Percentiles rank a stretch among this genome's conserved stretches.
Evolutionary conservation across 257 asterid genomes (phyloP).

Genomic region (Phtheirospermum japonicum): DNA sequence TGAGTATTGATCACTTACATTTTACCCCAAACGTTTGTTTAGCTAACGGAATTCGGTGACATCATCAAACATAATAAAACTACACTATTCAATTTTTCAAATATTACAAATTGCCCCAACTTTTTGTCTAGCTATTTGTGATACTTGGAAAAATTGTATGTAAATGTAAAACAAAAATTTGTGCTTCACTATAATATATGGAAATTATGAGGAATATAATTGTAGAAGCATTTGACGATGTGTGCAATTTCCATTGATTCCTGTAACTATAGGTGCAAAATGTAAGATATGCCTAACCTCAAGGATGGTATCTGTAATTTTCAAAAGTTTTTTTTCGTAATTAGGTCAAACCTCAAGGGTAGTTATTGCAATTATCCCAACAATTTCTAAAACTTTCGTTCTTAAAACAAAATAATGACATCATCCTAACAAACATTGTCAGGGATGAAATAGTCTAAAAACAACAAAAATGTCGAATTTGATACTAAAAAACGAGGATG

Average conservation of each 20-base stretch:
- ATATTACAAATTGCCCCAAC: too few relatives aligned
- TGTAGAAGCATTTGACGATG: too few relatives aligned
- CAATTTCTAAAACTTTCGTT: too few relatives aligned
- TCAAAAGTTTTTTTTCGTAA: too few relatives aligned
- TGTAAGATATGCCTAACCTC: not conserved
- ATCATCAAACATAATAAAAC: not conserved
- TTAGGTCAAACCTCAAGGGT: not conserved
- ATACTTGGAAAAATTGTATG: not conserved
- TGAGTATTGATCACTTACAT: not conserved
- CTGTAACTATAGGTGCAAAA: not conserved
- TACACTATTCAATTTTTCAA: too few relatives aligned
- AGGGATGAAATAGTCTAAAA: too few relatives aligned
- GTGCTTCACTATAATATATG: not conserved
- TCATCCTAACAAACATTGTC: too few relatives aligned
- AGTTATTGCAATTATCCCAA: not conserved
- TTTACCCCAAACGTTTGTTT: not conserved
- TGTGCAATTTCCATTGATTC: not conserved
- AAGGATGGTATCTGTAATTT: not conserved
- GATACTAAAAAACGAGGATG: too few relatives aligned
- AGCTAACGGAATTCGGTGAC: not conserved
- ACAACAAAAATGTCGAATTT: too few relatives aligned
- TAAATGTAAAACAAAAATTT: too few relatives aligned
- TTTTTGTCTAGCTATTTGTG: too few relatives aligned
- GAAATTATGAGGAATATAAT: not conserved
- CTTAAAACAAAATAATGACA: not conserved